phyloP scores from a whole-genome alignment of 345 rosid genomes.

The Erucastrum elatum region DNA sequence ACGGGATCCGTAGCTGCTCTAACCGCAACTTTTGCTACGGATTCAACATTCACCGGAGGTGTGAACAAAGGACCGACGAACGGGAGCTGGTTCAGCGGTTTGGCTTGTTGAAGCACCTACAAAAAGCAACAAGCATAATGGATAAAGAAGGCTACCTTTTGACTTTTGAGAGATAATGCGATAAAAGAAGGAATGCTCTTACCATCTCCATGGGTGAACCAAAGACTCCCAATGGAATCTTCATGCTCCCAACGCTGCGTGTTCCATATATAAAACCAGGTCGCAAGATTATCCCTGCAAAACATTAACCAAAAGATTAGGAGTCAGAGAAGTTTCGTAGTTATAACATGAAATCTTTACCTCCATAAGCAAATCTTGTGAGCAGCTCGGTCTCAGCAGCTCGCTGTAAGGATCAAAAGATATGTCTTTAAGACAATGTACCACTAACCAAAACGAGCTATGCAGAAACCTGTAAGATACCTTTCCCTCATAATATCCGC shows the following conservation, averaged over 20 bases:
- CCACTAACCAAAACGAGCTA: neutral
- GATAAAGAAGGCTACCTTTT: neutral
- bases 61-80: conserved; percentile 51
- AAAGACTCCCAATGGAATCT: conserved; percentile 75
- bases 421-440: neutral
- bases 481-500: conserved; percentile 96
- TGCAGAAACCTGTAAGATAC: conserved; percentile 18
- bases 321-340: neutral
- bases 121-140: neutral
- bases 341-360: conserved; percentile 41
- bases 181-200: conserved; percentile 11
- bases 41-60: conserved; percentile 58
- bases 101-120: conserved; percentile 68
- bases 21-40: conserved; percentile 47
- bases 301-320: conserved; percentile 3
- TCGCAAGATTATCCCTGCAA: conserved; percentile 79
- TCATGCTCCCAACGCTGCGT: conserved; percentile 75
- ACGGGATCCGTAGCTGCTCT: conserved; percentile 64
- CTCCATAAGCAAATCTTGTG: conserved; percentile 88
- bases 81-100: conserved; percentile 62
- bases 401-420: conserved; percentile 53
- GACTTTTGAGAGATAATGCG: neutral
- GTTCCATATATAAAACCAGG: conserved; percentile 98
- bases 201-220: conserved; percentile 97
- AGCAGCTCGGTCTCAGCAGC: conserved; percentile 94